phyloP scores from a whole-genome alignment of 2,329 filamentous ascomycete species.

The Cryphonectria parasitica region DNA sequence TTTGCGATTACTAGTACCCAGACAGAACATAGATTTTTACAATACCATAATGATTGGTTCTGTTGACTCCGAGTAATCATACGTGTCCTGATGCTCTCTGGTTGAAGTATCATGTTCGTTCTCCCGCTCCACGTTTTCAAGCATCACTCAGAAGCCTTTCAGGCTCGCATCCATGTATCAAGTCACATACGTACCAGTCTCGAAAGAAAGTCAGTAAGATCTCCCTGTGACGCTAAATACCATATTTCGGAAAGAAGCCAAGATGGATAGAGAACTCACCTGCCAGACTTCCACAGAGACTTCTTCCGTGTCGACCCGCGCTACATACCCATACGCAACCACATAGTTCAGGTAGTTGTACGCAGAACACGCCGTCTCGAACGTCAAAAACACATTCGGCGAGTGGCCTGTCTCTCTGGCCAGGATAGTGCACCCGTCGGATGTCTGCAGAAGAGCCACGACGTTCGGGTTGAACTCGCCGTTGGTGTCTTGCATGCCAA shows the following conservation, averaged over 20 bases:
- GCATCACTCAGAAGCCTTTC: background rate
- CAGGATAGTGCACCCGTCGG: conserved; percentile 43
- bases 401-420: conserved; percentile 43
- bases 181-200: background rate
- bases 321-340: conserved; percentile 34
- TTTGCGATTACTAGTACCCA: too few species aligned
- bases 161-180: background rate
- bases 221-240: background rate
- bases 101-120: background rate
- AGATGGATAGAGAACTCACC: conserved; percentile 25
- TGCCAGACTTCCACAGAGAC: conserved; percentile 34
- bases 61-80: too few species aligned
- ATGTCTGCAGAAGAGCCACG: conserved; percentile 44
- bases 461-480: conserved; percentile 45
- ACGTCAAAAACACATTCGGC: conserved; percentile 41
- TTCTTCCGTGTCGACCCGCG: conserved; percentile 10
- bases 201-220: background rate
- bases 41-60: too few species aligned
- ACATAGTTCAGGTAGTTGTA: conserved; percentile 45
- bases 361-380: conserved; percentile 41
- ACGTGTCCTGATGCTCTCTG: too few species aligned
- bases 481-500: conserved; percentile 41
- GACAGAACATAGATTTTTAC: too few species aligned
- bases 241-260: background rate
- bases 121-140: background rate